These are phyloP conservation scores for Cordyceps farinosa DNA, from an alignment of 2,329 filamentous ascomycete genomes.

Conservation along the genomic window DNA sequence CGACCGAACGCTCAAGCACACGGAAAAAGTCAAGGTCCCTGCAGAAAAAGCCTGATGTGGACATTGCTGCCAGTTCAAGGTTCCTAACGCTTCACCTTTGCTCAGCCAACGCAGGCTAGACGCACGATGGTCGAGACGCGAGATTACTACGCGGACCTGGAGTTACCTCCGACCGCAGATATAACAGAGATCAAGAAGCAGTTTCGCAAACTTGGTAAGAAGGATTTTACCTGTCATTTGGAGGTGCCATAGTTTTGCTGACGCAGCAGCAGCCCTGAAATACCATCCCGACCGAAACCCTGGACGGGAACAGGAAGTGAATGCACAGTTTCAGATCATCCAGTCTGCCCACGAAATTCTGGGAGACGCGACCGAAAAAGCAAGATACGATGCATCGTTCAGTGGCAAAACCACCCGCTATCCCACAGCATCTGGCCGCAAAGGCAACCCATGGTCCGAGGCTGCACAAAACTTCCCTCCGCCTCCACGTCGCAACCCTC, in stretches of 20 bases:
- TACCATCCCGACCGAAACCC: constrained; percentile 89
- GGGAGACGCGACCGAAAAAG: constrained; percentile 46
- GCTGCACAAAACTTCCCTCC: constrained; percentile 47
- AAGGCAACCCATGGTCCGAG: constrained; percentile 55
- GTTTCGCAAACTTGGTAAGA: constrained; percentile 74
- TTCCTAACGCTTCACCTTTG: not conserved
- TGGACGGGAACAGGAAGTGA: constrained; percentile 74
- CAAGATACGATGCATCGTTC: constrained; percentile 51
- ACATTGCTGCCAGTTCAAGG: not conserved
- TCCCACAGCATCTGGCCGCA: constrained; percentile 51
- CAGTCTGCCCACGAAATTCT: constrained; percentile 80
- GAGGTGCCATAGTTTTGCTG: constrained; percentile 20
- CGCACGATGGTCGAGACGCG: constrained; percentile 43
- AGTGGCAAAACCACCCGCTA: constrained; percentile 36
- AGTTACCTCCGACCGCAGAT: constrained; percentile 64
- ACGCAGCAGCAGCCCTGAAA: constrained; percentile 59
- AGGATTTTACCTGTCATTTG: not conserved
- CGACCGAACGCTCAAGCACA: not conserved
- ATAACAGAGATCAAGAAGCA: constrained; percentile 78
- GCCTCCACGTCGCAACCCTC: constrained; percentile 42
- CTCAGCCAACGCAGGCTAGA: not conserved
- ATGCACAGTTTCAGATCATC: constrained; percentile 79
- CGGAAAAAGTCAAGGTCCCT: not conserved
- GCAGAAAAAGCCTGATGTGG: constrained; percentile 3
- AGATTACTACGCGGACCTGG: constrained; percentile 85